Base-by-base conservation (phyloP, 768 basidiomycete genomes). In the Hericium rajendrae region DNA sequence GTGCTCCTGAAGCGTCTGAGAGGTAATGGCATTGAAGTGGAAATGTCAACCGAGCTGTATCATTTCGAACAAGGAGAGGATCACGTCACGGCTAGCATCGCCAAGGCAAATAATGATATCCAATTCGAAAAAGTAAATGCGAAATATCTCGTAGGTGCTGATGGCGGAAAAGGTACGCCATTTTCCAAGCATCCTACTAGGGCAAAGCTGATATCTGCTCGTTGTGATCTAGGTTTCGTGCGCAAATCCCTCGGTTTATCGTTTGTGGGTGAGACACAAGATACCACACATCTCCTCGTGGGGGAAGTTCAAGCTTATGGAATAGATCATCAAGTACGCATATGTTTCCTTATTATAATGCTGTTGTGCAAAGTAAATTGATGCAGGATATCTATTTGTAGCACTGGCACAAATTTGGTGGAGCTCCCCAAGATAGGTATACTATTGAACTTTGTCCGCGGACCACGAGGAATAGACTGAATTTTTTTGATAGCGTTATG, bases 61-160 rank as follows among this genome's bases (percentile, higher is more conserved):
- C 12, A 16, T 15, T 48, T 48, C 26, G 54, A 48, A 13, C 43
- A 55, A 32, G 26, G 20, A n/a, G 46, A 48, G 18, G 46, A 32
- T 4, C 40, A 28, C 24, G 55, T 56, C 15, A 20, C 20, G 8
- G 22, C 40, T 4, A 6, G 4, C 3, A 12, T 48, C 1, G 18
- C 20, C 28, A 48, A 56, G 46, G 24, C 20, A 11, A n/a, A n/a
- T 16, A 18, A 11, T 10, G 53, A 16, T 11, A 46, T 15, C 16
- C n/a, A 46, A 6, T n/a, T 18, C 11, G 46, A 59, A 38, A 15
- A 13, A 13, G n/a, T 59, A 6, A 5, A 12, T 18, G 58, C 49
- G 6, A 24, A 24, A 37, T 59, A 38, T n/a, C 13, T 59, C 32
- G 32, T 59, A 15, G 58, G 58, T 13, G 48, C 58, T 9, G 58